Evolutionary conservation across 1,284 basidiomycete species (phyloP).

Genomic region (Xanthoconium separans): DNA sequence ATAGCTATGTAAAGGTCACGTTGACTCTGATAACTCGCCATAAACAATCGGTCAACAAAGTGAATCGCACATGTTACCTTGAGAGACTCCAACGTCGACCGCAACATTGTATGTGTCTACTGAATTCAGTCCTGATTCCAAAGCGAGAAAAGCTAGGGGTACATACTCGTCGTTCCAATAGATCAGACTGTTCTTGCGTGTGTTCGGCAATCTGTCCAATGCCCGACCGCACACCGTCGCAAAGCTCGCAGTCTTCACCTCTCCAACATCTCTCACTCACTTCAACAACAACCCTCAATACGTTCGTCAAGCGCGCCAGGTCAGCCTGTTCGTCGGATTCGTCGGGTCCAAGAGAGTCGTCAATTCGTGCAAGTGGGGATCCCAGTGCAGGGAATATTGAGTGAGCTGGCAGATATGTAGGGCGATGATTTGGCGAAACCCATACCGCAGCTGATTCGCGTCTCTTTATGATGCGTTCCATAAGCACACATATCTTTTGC

Average conservation of each 20-base stretch:
- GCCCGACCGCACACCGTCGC: conserved; percentile 78
- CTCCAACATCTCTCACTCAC: conserved; percentile 76
- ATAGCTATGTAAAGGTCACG: conserved; percentile 86
- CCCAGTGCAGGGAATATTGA: conserved; percentile 43
- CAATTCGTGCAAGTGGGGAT: conserved; percentile 27
- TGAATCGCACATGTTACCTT: conserved; percentile 50
- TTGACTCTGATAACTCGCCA: conserved; percentile 53
- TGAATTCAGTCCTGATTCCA: neutral
- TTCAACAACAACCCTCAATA: conserved; percentile 76
- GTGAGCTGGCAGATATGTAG: conserved; percentile 65
- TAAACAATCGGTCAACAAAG: conserved; percentile 12
- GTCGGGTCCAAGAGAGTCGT: conserved; percentile 21
- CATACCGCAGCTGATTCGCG: conserved; percentile 87
- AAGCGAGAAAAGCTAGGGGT: neutral
- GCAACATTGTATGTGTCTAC: conserved; percentile 57
- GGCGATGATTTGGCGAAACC: conserved; percentile 59
- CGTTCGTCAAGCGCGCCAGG: conserved; percentile 77
- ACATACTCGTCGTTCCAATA: conserved; percentile 76
- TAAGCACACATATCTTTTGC: conserved; percentile 83
- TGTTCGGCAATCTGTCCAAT: conserved; percentile 68
- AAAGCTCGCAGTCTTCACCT: conserved; percentile 78
- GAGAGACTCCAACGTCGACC: conserved; percentile 68
- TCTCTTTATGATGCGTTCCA: conserved; percentile 83
- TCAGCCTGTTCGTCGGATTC: conserved; percentile 62
- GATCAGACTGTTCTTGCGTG: conserved; percentile 73